Evolutionary conservation across 345 rosid species (phyloP), one percentile per base, ranked within the genome.

Genomic region (Sisymbrium irio): DNA sequence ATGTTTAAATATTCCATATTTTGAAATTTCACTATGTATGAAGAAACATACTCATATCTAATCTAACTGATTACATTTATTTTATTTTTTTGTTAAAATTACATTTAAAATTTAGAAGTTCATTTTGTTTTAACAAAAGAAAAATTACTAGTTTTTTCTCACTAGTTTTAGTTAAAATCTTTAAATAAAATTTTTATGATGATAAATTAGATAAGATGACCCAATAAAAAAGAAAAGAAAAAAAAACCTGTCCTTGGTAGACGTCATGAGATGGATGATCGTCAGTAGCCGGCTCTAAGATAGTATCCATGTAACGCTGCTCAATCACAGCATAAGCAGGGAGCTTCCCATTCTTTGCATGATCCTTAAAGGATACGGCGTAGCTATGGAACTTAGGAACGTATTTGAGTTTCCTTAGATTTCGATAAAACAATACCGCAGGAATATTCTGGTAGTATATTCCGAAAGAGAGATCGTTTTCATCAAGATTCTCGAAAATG

Each of bases 211-310:
- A 55, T 30, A 33, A 56, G 37, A n/a, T n/a, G n/a, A 33, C 11
- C 7, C 11, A 36, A 18, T 4, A 11, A 11, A 36, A 20, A 22
- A 67, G 82, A 81, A 2, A 84, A 85, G 12, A 25, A 51, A 67
- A 83, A 1, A 80, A 2, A 84, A 85, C 86, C 83, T 93, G 94
- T 35, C 98, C 98, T 37, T 84, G 86, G 66, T 87, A 88, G 27
- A 91, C 96, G 55, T 94, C 97, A 77, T 94, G 98, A 9, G 98
- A 91, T 1, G 98, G 97, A 67, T 94, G 98, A 55, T 94, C 97
- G 32, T 91, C 96, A 33, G 66, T 88, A 58, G 91, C 97, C 0
- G 97, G 97, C 25, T 71, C 77, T 0, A 6, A 0, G 72, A 78
- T 80, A 0, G 80, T 27, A 68, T 93, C 98, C 82, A 66, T 33